Base-by-base conservation (phyloP, 768 basidiomycete genomes). In the Hebeloma cylindrosporum region DNA sequence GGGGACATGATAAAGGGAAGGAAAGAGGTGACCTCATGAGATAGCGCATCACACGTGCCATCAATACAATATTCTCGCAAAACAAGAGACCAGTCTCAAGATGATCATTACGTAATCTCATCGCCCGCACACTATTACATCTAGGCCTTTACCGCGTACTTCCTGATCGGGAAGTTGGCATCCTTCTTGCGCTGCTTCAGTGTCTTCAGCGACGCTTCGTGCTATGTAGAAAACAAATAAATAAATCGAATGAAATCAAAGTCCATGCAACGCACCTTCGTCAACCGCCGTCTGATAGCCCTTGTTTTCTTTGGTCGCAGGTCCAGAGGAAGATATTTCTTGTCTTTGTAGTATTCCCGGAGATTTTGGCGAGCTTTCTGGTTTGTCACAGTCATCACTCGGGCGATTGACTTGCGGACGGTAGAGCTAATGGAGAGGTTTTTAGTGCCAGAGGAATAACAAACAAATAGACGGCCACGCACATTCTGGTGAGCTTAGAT, bases 381-480 rank as follows among this genome's bases (percentile, higher is more conserved):
- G 86, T 96, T 98, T 79, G 88, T 95, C 60, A 98, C 93, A 32
- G 96, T 99, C 73, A 97, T 69, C 56, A 98, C 94, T 44, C 96
- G 92, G 53, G 96, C 96, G 64, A 99, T 91, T 54, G 92, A 94
- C 76, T 97, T 98, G 79, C 96, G 94, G 69, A 97, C 92, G 56
- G 88, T 79, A 69, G 85, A 82, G 71, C 96, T 99, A 54, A 17
- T 47, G 14, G 25, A 35, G 38, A 51, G 20, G 21, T 29, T 33
- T 10, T 26, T 16, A 18, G 48, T 16, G 17, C 33, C 28, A 22
- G 30, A 23, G 48, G 39, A 2, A 41, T 33, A 30, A 39, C 40
- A 20, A 18, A 3, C 5, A 14, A 30, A 30, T 23, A 3, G 3
- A 40, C 9, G 17, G 14, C 23, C 34, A 79, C 87, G 61, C 69